phyloP scores from a whole-genome alignment of 202 grass and related monocot genomes.

The Schoenoplectus tabernaemontani region DNA sequence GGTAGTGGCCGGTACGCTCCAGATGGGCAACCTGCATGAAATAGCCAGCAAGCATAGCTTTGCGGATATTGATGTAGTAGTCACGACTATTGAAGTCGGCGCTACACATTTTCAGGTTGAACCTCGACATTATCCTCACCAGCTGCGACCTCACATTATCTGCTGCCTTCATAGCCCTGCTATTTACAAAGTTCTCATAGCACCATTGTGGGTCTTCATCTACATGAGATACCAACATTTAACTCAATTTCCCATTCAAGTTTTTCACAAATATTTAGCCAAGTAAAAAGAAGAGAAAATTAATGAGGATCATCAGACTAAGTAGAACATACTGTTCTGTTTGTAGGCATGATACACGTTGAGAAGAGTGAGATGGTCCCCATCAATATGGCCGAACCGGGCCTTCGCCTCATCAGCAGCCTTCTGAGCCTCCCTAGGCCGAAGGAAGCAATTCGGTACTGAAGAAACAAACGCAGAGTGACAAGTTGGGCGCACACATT shows the following conservation, averaged over 20 bases:
- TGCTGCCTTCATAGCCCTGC: constrained; percentile 62
- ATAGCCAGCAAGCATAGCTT: constrained; percentile 78
- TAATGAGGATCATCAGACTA: neutral
- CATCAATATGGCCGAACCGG: constrained; percentile 80
- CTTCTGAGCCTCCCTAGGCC: constrained; percentile 95
- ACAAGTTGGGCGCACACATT: constrained; percentile 58
- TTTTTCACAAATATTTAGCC: constrained; percentile 3
- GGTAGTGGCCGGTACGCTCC: constrained; percentile 78
- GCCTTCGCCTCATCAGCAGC: constrained; percentile 93
- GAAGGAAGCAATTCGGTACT: constrained; percentile 98
- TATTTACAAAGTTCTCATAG: constrained; percentile 88
- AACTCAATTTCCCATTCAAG: neutral
- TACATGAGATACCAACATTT: constrained; percentile 18
- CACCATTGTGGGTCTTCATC: constrained; percentile 90
- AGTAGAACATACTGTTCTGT: constrained; percentile 55
- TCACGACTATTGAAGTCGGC: constrained; percentile 72
- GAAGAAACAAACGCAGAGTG: constrained; percentile 78
- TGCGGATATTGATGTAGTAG: constrained; percentile 87
- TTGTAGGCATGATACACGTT: constrained; percentile 97
- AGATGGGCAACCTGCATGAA: constrained; percentile 99
- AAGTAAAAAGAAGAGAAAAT: neutral
- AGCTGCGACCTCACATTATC: constrained; percentile 95
- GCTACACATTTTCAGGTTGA: constrained; percentile 90
- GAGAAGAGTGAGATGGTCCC: constrained; percentile 84
- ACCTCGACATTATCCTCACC: constrained; percentile 92